These are phyloP conservation scores for Scheffersomyces ergatensis DNA, from an alignment of 805 yeast genomes.

Conservation along the genomic window DNA sequence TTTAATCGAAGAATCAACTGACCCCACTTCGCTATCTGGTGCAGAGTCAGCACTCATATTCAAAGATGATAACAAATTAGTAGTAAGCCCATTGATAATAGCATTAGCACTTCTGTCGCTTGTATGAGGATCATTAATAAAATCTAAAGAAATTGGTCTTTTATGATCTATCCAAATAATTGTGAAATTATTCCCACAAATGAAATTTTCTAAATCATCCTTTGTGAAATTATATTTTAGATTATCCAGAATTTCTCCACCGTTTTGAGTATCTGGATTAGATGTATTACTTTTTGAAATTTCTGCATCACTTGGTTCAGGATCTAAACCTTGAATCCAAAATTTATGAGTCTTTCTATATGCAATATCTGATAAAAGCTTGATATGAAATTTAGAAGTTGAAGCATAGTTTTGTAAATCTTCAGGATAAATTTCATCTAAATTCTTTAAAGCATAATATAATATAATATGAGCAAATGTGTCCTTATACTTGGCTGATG, in stretches of 20 bases:
- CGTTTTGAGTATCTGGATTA: neutral
- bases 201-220: conserved; percentile 18
- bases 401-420: conserved; percentile 18
- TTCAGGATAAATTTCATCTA: conserved; percentile 28
- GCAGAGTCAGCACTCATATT: neutral
- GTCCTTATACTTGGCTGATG: conserved; percentile 18
- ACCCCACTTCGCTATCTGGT: neutral
- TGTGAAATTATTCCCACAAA: conserved; percentile 21
- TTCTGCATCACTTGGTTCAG: conserved; percentile 5
- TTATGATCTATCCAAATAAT: conserved; percentile 27
- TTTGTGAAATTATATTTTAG: neutral
- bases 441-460: conserved; percentile 17
- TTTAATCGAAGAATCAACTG: neutral
- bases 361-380: conserved; percentile 20
- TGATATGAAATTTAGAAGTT: conserved; percentile 15
- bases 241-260: conserved; percentile 1
- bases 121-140: neutral
- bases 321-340: conserved; percentile 27
- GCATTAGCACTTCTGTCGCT: neutral
- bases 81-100: conserved; percentile 1
- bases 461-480: conserved; percentile 32
- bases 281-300: neutral
- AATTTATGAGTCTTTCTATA: conserved; percentile 19
- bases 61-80: neutral
- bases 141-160: neutral